Evolutionary conservation across 108 stramenopile species (phyloP).

Genomic region (Skeletonema potamos): DNA sequence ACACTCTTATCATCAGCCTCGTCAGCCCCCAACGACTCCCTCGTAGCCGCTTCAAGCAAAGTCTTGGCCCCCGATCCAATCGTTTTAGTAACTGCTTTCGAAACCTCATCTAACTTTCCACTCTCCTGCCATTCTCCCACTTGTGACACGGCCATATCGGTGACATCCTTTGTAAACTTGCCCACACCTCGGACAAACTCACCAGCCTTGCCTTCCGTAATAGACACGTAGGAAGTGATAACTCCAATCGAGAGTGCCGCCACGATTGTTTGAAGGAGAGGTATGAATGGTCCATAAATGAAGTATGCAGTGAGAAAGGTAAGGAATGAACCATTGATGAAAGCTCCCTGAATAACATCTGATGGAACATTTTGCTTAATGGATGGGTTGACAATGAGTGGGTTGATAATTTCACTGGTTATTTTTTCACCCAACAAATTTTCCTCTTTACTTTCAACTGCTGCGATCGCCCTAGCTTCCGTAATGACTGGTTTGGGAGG

Average conservation of each 20-base stretch:
- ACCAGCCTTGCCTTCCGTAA: conserved; percentile 53
- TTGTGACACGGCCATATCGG: conserved; percentile 22
- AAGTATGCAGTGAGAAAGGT: conserved; percentile 41
- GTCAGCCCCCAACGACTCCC: background rate
- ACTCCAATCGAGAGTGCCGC: conserved; percentile 47
- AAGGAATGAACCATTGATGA: conserved; percentile 49
- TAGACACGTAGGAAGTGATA: conserved; percentile 55
- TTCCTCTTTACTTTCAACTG: background rate
- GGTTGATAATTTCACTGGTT: conserved; percentile 23
- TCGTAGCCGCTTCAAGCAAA: background rate
- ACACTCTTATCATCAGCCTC: background rate
- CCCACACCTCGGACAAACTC: conserved; percentile 61
- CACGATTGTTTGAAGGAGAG: conserved; percentile 23
- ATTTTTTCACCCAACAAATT: conserved; percentile 4
- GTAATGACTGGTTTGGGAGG: background rate
- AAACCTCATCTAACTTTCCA: conserved; percentile 2
- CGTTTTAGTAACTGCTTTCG: background rate
- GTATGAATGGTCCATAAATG: conserved; percentile 8
- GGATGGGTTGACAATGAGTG: conserved; percentile 33
- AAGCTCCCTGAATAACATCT: conserved; percentile 63
- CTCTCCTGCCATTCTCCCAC: conserved; percentile 13
- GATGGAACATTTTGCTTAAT: conserved; percentile 59
- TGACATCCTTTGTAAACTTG: conserved; percentile 43
- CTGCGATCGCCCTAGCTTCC: conserved; percentile 2
- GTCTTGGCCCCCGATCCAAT: background rate